Evolutionary conservation across 805 yeast species (phyloP), one percentile per base, ranked within the genome.

Genomic region (Sugiyamaella marilandica): DNA sequence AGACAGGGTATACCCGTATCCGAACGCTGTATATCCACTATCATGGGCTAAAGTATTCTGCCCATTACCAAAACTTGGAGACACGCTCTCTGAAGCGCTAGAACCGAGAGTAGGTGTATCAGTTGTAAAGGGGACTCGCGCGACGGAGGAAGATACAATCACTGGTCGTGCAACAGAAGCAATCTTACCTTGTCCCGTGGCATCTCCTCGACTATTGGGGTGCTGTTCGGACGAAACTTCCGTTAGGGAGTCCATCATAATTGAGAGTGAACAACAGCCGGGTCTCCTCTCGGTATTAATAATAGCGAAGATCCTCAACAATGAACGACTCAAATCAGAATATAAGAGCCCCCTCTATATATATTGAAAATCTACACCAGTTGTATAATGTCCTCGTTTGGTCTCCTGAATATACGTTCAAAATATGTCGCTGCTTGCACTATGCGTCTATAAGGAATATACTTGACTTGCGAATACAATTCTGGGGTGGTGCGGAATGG

Each of bases 121-220:
- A 8, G 19, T 39, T 11, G 31, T n/a, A n/a, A 31, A 3, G 5
- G 19, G 24, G 36, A 24, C 45, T 32, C 44, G 11, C 11, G 24
- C 45, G 45, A 48, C 44, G 11, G 51, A 26, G 5, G 51, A 48
- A 10, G 51, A 48, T 7, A 48, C 51, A 39, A 48, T 48, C 18
- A 48, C 51, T 5, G 51, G 45, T 11, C 51, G 31, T 24, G 43
- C 19, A 16, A 13, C 21, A 5, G 24, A 16, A 4, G 13, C 9
- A 3, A 21, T 14, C 13, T 16, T 19, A n/a, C 24, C 19, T n/a
- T 39, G 16, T 13, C 24, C 19, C 2, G 21, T n/a, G 13, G 43
- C 21, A 13, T 39, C 24, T 16, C 37, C 16, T n/a, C 16, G n/a
- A 34, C 16, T 14, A 14, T 10, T 14, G 9, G 37, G 16, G 9